These are phyloP conservation scores for Psilocybe sp. DNA, from an alignment of 768 basidiomycete species.

Conservation along the genomic window DNA sequence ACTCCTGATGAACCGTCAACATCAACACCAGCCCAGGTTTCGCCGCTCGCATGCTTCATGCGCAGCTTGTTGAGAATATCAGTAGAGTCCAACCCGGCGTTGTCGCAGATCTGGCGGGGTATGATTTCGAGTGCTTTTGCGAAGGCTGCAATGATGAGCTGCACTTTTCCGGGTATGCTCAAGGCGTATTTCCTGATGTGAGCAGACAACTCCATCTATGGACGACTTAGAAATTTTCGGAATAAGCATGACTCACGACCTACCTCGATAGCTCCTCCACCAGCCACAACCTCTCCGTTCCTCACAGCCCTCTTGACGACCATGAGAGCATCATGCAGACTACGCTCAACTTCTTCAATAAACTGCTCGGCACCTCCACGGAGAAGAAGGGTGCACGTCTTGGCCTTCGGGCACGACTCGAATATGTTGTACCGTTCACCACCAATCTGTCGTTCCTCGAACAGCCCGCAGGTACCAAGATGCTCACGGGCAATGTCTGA, in stretches of 20 bases:
- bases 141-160: constrained; percentile 91
- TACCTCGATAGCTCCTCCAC: constrained; percentile 96
- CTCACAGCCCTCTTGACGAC: constrained; percentile 97
- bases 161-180: constrained; percentile 92
- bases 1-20: constrained; percentile 88
- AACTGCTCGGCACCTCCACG: constrained; percentile 98
- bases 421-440: constrained; percentile 97
- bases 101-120: constrained; percentile 97
- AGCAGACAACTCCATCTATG: constrained; percentile 95
- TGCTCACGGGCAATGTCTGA: constrained; percentile 89
- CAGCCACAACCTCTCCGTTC: constrained; percentile 95
- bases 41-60: constrained; percentile 90
- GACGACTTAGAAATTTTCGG: neutral
- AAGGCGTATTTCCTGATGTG: constrained; percentile 88
- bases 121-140: constrained; percentile 98
- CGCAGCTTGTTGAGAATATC: constrained; percentile 96
- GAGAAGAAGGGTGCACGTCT: constrained; percentile 92
- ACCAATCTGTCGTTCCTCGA: constrained; percentile 94
- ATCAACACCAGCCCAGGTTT: constrained; percentile 91
- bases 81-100: constrained; percentile 96
- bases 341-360: constrained; percentile 96
- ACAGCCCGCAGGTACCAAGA: constrained; percentile 88
- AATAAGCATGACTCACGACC: constrained; percentile 6
- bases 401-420: constrained; percentile 88
- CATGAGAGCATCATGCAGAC: constrained; percentile 98